phyloP scores from a whole-genome alignment of 2,329 filamentous ascomycete genomes.

The Pleoardoris graminearum region DNA sequence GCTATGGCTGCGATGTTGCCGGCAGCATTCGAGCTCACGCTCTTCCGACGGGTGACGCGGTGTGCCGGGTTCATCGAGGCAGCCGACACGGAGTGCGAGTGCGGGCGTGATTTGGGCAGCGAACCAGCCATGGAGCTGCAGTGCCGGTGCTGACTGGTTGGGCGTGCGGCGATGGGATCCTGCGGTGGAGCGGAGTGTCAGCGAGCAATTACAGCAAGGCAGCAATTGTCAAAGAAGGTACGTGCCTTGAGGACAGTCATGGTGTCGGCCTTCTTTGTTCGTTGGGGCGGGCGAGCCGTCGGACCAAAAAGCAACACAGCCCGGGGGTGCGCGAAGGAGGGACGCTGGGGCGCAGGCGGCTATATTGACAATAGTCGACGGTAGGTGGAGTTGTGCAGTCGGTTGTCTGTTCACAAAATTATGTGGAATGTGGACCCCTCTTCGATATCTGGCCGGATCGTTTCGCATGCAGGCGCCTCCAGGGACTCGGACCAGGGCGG shows the following conservation, averaged over 20 bases:
- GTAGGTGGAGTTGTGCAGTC: conserved; percentile 15
- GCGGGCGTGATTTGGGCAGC: conserved; percentile 70
- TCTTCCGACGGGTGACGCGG: conserved; percentile 90
- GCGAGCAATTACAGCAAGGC: conserved; percentile 22
- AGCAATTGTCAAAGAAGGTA: conserved; percentile 18
- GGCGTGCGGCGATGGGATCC: conserved; percentile 50
- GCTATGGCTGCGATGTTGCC: conserved; percentile 76
- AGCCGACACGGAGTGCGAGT: conserved; percentile 80
- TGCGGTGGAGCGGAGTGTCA: conserved; percentile 33
- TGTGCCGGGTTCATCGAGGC: conserved; percentile 78
- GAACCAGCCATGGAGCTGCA: conserved; percentile 60
- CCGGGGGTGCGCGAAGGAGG: conserved; percentile 1
- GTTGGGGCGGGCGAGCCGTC: conserved; percentile 13
- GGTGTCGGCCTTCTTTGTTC: conserved; percentile 25
- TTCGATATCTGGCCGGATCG: conserved; percentile 23
- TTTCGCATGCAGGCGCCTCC: conserved; percentile 23
- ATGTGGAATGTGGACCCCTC: conserved; percentile 21
- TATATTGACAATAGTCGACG: conserved; percentile 13
- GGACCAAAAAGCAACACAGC: conserved; percentile 9
- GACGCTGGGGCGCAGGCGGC: conserved; percentile 5
- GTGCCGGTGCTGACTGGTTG: conserved; percentile 51
- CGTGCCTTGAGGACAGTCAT: conserved; percentile 48
- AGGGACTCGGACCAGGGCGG: conserved; percentile 11
- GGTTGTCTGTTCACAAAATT: conserved; percentile 13
- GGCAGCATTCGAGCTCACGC: conserved; percentile 75